Conservation (phyloP, 2,329 filamentous ascomycete genomes). For the Eutypella sp. region DNA sequence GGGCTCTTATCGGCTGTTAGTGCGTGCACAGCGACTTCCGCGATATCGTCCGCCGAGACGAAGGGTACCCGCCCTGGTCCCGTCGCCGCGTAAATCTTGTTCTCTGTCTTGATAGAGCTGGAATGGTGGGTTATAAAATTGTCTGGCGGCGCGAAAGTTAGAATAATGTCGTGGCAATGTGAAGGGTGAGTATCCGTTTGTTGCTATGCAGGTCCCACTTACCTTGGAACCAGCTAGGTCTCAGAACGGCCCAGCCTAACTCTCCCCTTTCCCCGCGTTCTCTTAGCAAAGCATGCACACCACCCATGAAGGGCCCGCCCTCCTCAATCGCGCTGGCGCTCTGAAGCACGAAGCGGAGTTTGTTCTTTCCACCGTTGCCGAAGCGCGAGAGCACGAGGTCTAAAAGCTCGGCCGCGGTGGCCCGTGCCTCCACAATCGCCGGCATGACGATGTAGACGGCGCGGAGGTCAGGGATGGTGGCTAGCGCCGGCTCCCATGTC, state of each 20-base stretch:
- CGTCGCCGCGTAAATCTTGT: constrained; percentile 38
- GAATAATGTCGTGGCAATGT: background rate
- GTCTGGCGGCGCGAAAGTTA: constrained; percentile 25
- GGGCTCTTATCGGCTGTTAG: constrained; percentile 33
- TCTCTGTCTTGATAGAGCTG: constrained; percentile 31
- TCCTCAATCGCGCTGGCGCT: constrained; percentile 32
- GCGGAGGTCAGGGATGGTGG: constrained; percentile 19
- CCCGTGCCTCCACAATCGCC: constrained; percentile 24
- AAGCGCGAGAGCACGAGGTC: constrained; percentile 30
- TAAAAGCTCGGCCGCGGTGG: constrained; percentile 35
- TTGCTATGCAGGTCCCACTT: too few relatives aligned
- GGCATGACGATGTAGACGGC: constrained; percentile 39
- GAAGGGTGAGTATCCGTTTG: too few relatives aligned
- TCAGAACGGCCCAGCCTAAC: constrained; percentile 37
- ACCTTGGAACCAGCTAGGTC: constrained; percentile 46
- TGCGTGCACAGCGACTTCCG: constrained; percentile 35
- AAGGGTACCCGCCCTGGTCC: constrained; percentile 41
- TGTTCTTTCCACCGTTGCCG: constrained; percentile 30
- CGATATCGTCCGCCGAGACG: constrained; percentile 42
- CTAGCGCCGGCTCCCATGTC: constrained; percentile 34
- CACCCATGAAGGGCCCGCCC: constrained; percentile 30
- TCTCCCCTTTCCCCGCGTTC: constrained; percentile 29
- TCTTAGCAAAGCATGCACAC: constrained; percentile 33
- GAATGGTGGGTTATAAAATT: constrained; percentile 36
- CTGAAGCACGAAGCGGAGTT: constrained; percentile 44